Conservation (phyloP, 2,329 filamentous ascomycete genomes). For the Penicillium sp. region DNA sequence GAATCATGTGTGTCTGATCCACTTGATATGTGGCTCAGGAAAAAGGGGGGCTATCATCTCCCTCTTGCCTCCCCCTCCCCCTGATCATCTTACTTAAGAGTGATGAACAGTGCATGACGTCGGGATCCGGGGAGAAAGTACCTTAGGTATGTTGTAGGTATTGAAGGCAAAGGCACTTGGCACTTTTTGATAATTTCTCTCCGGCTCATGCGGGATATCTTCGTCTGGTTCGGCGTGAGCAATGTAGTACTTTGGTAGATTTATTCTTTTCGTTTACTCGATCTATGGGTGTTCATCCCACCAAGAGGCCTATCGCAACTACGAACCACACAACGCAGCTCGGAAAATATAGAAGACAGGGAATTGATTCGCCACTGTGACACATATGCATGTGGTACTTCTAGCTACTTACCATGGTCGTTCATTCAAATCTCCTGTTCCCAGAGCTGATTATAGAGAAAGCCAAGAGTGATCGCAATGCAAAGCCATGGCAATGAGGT, state of each 20-base stretch:
- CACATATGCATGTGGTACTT: neutral
- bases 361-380: neutral
- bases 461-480: neutral
- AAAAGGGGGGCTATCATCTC: neutral
- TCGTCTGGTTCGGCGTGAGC: neutral
- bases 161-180: neutral
- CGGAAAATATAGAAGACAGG: neutral
- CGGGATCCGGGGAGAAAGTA: constrained; percentile 2
- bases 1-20: constrained; percentile 8
- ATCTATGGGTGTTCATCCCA: neutral
- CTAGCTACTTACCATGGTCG: neutral
- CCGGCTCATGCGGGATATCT: neutral
- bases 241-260: neutral
- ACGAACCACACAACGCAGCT: neutral
- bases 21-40: constrained; percentile 20
- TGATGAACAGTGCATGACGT: constrained; percentile 24
- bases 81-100: constrained; percentile 6
- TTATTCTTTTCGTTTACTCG: neutral
- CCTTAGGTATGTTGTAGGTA: too few relatives aligned
- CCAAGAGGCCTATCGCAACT: neutral
- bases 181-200: neutral
- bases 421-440: neutral
- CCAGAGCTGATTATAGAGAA: neutral
- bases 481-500: neutral
- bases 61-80: neutral